Evolutionary conservation across 176 grass and related monocot genomes (phyloP).

Genomic region (Ensete glaucum): DNA sequence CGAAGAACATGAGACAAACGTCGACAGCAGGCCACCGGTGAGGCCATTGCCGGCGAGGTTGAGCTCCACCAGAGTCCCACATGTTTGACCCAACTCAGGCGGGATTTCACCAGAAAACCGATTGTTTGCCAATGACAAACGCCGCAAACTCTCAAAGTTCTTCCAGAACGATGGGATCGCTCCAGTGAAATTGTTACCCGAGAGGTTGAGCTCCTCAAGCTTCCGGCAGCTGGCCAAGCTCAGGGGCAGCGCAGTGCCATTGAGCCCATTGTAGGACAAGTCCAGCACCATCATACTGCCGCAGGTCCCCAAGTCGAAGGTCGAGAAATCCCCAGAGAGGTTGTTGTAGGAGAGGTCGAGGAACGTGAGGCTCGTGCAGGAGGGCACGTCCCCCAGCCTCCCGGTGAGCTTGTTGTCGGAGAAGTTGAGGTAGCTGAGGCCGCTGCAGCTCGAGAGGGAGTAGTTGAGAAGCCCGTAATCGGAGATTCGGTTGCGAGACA

Average conservation of each 20-base stretch:
- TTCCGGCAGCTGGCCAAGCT: slow-evolving; percentile 42
- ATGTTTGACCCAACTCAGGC: slow-evolving; percentile 39
- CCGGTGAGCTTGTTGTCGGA: slow-evolving; percentile 65
- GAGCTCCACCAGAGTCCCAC: slow-evolving; percentile 45
- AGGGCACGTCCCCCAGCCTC: slow-evolving; percentile 29
- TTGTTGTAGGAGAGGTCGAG: slow-evolving; percentile 85
- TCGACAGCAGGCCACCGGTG: slow-evolving; percentile 40
- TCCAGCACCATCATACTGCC: slow-evolving; percentile 44
- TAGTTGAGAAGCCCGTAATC: slow-evolving; percentile 58
- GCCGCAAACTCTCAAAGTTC: slow-evolving; percentile 32
- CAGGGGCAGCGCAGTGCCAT: slow-evolving; percentile 27
- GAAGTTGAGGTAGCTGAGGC: slow-evolving; percentile 69
- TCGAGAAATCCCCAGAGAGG: slow-evolving; percentile 58
- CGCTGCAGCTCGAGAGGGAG: slow-evolving; percentile 54
- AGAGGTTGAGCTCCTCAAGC: slow-evolving; percentile 51
- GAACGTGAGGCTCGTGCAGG: slow-evolving; percentile 38
- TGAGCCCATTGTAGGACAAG: slow-evolving; percentile 58
- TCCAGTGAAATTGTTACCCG: slow-evolving; percentile 52
- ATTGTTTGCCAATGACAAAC: slow-evolving; percentile 53
- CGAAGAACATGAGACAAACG: slow-evolving; percentile 54
- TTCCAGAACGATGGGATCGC: slow-evolving; percentile 40
- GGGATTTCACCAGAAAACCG: slow-evolving; percentile 46
- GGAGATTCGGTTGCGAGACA: slow-evolving; percentile 56
- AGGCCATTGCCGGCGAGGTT: slow-evolving; percentile 59
- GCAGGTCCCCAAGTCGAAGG: slow-evolving; percentile 54